Evolutionary conservation across 148 eudicot species (phyloP), one percentile per base, ranked within the genome.

Genomic region (Dysphania ambrosioides): DNA sequence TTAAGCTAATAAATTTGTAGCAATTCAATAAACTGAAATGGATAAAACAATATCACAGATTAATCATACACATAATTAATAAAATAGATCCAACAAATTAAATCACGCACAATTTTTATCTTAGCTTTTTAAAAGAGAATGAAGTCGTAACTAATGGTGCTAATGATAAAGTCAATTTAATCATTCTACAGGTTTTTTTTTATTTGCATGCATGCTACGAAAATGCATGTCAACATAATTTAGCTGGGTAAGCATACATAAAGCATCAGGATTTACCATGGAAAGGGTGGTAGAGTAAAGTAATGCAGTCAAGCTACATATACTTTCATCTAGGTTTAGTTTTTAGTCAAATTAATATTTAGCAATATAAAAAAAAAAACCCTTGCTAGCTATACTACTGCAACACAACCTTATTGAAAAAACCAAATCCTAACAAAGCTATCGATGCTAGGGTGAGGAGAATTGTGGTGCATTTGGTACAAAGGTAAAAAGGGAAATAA

Each of bases 201-300:
- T n/a, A 40, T 72, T 44, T 72, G 49, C 64, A 40, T 36, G 75
- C 75, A 55, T 35, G 23, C 18, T 47, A 32, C 49, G 26, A 3
- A 31, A 27, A 60, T 60, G 73, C 42, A 71, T 71, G 49, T 12
- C 32, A 36, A 36, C 34, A 38, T 72, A 40, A 72, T 59, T 72
- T 1, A 59, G 75, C 31, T 59, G 2, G 18, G 23, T 34, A 21
- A 53, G 30, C 35, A 51, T 30, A 56, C 58, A 40, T 18, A 19
- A 19, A 53, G 71, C 55, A 66, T 72, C 34, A 59, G 27, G 38
- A 29, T 26, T 58, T 26, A 16, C 49, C 24, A 35, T 0, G 32
- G 36, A 72, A 72, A 41, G 49, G 8, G 26, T 2, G 67, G 41
- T 7, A 38, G 10, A 34, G 11, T 40, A n/a, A 35, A n/a, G 24